Evolutionary conservation across 352 stramenopile genomes (phyloP), one percentile per base, ranked within the genome.

Genomic region (Pythium aphanidermatum): DNA sequence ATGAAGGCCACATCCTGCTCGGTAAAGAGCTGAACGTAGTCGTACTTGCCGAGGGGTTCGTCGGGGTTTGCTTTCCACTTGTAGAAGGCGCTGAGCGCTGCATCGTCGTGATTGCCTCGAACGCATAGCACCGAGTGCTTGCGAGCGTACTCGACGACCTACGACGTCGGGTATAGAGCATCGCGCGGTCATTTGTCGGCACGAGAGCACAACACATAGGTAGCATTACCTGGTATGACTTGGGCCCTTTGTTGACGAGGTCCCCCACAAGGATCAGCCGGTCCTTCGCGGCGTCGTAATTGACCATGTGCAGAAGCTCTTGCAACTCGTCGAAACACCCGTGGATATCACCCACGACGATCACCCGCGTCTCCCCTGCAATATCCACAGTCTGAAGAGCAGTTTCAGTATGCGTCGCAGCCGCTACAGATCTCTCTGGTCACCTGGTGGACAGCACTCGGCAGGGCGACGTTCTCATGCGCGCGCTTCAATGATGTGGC

Each of bases 271-370:
- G 73, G 38, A 96, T 65, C 14, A 97, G 68, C 26, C 58, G 36
- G 52, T 97, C 89, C 7, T 23, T 52, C 19, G 32, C 73, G 57
- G 60, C 62, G 55, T 59, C 61, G 57, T 68, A 88, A n/a, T 44
- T 16, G 32, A 67, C 76, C 21, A 51, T 58, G 5, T 21, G 14
- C n/a, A 93, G 58, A 11, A 93, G 65, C 44, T 66, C 36, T 16
- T 72, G 61, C 8, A 97, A 67, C 64, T 97, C 91, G 25, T 87
- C 68, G 20, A 84, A 79, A 59, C 91, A 97, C 24, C 84, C 91
- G 57, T 97, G 91, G 16, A 97, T 83, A 56, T 97, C 91, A 13
- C 91, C 88, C 36, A 97, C 72, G 25, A 97, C 42, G 23, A 97
- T 52, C 34, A 96, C 61, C 27, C 79, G 58, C 11, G 45, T 49